These are phyloP conservation scores for Geranium incanum DNA, from an alignment of 441 rosid genomes.

Conservation along the genomic window DNA sequence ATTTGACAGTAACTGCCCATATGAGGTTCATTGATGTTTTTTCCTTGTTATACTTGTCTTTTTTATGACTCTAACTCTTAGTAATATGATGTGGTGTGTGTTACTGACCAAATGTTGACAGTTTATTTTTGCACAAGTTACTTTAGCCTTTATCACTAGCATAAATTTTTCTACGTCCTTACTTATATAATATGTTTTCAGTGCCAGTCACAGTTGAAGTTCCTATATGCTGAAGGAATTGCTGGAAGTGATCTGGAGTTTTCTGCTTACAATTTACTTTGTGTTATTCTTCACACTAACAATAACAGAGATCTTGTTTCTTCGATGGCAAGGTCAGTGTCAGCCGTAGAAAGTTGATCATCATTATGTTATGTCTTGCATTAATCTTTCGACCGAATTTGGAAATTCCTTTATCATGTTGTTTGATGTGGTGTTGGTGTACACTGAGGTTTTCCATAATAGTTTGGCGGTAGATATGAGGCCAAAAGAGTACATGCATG, in stretches of 20 bases:
- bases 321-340: conserved; percentile 77
- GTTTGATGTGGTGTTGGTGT: no score
- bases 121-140: not conserved
- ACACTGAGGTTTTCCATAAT: no score
- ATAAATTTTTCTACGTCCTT: not conserved
- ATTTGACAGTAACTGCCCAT: no score
- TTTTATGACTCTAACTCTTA: no score
- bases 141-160: not conserved
- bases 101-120: no score
- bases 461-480: no score
- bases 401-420: no score
- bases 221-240: conserved; percentile 84
- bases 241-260: conserved; percentile 87
- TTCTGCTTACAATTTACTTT: conserved; percentile 85
- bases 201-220: conserved; percentile 94
- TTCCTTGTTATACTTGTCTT: no score
- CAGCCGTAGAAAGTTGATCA: not conserved
- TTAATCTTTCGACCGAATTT: no score
- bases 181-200: conserved; percentile 28
- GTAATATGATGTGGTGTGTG: no score
- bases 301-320: conserved; percentile 78
- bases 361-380: not conserved
- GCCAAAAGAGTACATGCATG: no score
- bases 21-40: no score
- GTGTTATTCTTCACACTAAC: conserved; percentile 82